Conservation (phyloP, 441 rosid species). For the Syzygium malaccense region DNA sequence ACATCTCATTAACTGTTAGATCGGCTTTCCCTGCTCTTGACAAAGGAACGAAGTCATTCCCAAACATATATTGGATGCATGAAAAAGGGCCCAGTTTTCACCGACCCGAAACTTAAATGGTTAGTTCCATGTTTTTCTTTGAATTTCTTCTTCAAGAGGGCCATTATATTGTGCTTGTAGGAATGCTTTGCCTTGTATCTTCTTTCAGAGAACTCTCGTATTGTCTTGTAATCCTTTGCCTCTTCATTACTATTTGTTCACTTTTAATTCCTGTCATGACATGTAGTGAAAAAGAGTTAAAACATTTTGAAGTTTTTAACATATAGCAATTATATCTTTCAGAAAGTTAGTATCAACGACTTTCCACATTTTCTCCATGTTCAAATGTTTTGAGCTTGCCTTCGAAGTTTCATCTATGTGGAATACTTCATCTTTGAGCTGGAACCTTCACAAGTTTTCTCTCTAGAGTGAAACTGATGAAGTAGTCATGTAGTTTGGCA, state of each 20-base stretch:
- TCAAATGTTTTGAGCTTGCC: background rate
- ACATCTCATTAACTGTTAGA: constrained; percentile 31
- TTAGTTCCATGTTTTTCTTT: constrained; percentile 14
- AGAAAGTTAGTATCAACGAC: background rate
- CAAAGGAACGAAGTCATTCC: constrained; percentile 70
- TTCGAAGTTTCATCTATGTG: background rate
- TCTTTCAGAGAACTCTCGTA: background rate
- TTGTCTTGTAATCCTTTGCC: background rate
- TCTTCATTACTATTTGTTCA: background rate
- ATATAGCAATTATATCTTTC: background rate
- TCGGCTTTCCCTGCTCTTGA: constrained; percentile 70
- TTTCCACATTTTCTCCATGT: background rate
- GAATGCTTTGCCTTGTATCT: background rate
- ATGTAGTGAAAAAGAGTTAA: background rate
- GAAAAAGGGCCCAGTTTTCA: constrained; percentile 87
- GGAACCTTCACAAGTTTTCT: background rate
- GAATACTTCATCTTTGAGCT: background rate
- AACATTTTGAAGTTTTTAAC: background rate
- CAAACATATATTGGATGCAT: constrained; percentile 92
- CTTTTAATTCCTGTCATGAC: background rate
- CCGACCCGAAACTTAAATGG: constrained; percentile 85
- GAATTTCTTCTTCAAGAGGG: background rate
- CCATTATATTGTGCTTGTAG: background rate
- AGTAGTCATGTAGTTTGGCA: too few species aligned
- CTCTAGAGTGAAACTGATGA: too few species aligned